Conservation (phyloP, 371 early-diverging fungal genomes). For the Choanephora cucurbitarum region DNA sequence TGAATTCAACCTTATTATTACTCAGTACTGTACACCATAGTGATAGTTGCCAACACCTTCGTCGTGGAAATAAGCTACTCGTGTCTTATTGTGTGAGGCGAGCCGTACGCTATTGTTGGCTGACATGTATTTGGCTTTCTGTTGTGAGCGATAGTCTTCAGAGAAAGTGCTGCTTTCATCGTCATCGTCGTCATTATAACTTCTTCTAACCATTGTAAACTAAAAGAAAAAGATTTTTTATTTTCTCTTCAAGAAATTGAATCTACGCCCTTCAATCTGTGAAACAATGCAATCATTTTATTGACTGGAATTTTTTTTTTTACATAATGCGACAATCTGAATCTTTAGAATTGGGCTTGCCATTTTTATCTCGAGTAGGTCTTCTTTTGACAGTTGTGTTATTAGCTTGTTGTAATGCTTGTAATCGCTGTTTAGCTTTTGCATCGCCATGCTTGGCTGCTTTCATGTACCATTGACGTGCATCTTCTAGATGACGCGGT, state of each 20-base stretch:
- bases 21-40: constrained; percentile 67
- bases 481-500: constrained; percentile 62
- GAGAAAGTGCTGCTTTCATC: constrained; percentile 43
- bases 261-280: too few relatives aligned
- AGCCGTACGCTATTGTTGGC: constrained; percentile 31
- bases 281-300: neutral
- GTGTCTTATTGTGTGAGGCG: constrained; percentile 55
- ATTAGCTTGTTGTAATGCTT: constrained; percentile 58
- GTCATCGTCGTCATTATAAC: constrained; percentile 31
- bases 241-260: too few relatives aligned
- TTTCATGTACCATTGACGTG: constrained; percentile 70
- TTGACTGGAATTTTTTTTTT: neutral
- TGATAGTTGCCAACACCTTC: constrained; percentile 90
- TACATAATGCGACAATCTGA: constrained; percentile 40
- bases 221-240: too few relatives aligned
- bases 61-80: constrained; percentile 87
- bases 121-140: constrained; percentile 40
- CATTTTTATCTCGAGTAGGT: constrained; percentile 34
- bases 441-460: constrained; percentile 75
- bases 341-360: constrained; percentile 28
- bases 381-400: constrained; percentile 18
- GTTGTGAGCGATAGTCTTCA: constrained; percentile 40
- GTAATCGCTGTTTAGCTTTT: constrained; percentile 67
- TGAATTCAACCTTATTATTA: neutral
- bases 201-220: constrained; percentile 39